Conservation (phyloP, 1,139 yeast species). For the Sugiyamaella castrensis region DNA sequence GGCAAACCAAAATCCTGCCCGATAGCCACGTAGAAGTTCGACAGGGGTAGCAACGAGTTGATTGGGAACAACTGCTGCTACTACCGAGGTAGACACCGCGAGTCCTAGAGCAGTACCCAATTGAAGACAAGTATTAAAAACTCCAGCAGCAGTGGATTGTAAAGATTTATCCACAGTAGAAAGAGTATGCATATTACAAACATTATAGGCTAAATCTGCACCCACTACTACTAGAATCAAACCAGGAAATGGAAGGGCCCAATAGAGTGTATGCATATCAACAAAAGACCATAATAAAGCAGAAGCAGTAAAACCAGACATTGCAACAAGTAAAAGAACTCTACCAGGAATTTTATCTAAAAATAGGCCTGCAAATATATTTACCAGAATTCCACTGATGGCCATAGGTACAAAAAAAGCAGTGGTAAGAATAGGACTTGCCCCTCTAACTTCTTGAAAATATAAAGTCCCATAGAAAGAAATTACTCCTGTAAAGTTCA, state of each 20-base stretch:
- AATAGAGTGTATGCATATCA: conserved; percentile 37
- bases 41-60: conserved; percentile 33
- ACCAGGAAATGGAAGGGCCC: conserved; percentile 46
- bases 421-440: conserved; percentile 42
- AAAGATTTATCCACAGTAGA: conserved; percentile 40
- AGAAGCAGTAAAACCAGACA: conserved; percentile 37
- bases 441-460: conserved; percentile 41
- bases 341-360: conserved; percentile 44
- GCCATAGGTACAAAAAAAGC: conserved; percentile 43
- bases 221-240: conserved; percentile 43
- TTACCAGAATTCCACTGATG: conserved; percentile 40
- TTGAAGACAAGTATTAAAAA: conserved; percentile 45
- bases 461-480: conserved; percentile 42
- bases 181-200: conserved; percentile 43
- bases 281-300: conserved; percentile 44
- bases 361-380: conserved; percentile 44
- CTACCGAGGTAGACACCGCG: conserved; percentile 42
- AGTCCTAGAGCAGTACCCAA: conserved; percentile 43
- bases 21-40: conserved; percentile 37
- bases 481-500: conserved; percentile 41
- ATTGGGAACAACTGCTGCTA: conserved; percentile 33
- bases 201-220: conserved; percentile 46
- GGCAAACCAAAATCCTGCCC: conserved; percentile 44
- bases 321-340: conserved; percentile 38
- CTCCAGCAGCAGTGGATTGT: conserved; percentile 47